phyloP scores from a whole-genome alignment of 2,329 filamentous ascomycete species.

The Diatrype stigma region DNA sequence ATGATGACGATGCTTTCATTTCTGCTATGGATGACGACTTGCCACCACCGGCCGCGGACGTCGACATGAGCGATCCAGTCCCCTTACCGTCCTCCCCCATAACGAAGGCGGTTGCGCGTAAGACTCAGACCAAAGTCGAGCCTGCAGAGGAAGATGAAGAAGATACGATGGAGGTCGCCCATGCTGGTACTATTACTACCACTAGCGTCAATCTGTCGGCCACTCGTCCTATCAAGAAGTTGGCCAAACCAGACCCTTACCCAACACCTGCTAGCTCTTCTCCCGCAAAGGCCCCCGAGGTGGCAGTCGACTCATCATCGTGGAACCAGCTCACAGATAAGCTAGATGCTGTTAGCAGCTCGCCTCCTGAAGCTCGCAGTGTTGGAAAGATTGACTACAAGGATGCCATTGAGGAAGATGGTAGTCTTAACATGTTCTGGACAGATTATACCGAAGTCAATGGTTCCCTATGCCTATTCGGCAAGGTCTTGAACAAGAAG shows the following conservation, averaged over 20 bases:
- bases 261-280: slow-evolving; percentile 75
- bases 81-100: slow-evolving; percentile 75
- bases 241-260: slow-evolving; percentile 62
- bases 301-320: slow-evolving; percentile 69
- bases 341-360: slow-evolving; percentile 78
- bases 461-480: slow-evolving; percentile 88
- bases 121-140: slow-evolving; percentile 48
- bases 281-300: slow-evolving; percentile 56
- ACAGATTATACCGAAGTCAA: slow-evolving; percentile 92
- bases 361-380: slow-evolving; percentile 55
- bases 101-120: slow-evolving; percentile 72
- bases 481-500: slow-evolving; percentile 89
- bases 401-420: slow-evolving; percentile 90
- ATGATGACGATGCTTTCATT: slow-evolving; percentile 54
- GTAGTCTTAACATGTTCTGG: slow-evolving; percentile 93
- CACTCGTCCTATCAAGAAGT: slow-evolving; percentile 71
- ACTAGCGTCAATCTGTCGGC: slow-evolving; percentile 82
- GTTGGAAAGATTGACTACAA: slow-evolving; percentile 79
- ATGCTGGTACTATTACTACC: slow-evolving; percentile 64
- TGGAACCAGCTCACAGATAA: slow-evolving; percentile 87
- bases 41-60: slow-evolving; percentile 35
- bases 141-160: slow-evolving; percentile 65
- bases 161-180: slow-evolving; percentile 81
- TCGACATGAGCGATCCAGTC: slow-evolving; percentile 80
- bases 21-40: slow-evolving; percentile 63